phyloP scores from a whole-genome alignment of 2,329 filamentous ascomycete genomes.

The Colletotrichum chlorophyti region DNA sequence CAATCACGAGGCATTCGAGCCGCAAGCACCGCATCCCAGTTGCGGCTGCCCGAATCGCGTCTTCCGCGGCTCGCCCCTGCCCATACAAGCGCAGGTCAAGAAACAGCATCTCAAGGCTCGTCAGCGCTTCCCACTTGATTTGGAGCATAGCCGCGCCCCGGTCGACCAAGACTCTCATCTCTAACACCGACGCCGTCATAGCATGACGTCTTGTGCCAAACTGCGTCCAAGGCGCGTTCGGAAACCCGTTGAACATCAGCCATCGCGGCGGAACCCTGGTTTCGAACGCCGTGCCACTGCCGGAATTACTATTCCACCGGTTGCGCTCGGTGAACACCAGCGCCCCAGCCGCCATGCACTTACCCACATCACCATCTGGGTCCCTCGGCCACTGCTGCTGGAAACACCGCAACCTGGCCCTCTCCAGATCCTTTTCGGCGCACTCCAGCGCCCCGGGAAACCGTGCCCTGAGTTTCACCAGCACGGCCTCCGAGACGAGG shows the following conservation, averaged over 20 bases:
- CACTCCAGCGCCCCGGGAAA: constrained; percentile 1
- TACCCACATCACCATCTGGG: constrained; percentile 5
- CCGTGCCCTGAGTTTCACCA: not conserved
- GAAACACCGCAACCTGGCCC: not conserved
- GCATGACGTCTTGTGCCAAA: constrained; percentile 7
- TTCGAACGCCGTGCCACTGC: not conserved
- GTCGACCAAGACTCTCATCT: constrained; percentile 13
- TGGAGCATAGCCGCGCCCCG: not conserved
- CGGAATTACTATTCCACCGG: not conserved
- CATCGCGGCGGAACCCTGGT: not conserved
- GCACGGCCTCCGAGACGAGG: not conserved
- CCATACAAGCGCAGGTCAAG: constrained; percentile 20
- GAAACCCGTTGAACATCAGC: constrained; percentile 15
- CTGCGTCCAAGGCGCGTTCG: constrained; percentile 2
- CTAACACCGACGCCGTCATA: not conserved
- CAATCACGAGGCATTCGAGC: constrained; percentile 9
- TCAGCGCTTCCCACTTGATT: constrained; percentile 13
- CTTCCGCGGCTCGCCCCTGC: not conserved
- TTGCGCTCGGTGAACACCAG: constrained; percentile 2
- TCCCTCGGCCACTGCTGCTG: constrained; percentile 1
- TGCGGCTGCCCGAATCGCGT: constrained; percentile 11
- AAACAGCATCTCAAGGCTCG: constrained; percentile 19
- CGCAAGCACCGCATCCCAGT: constrained; percentile 13
- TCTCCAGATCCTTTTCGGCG: constrained; percentile 6
- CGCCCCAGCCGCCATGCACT: constrained; percentile 12